Percentiles rank a stretch among this genome's conserved stretches.
These are phyloP conservation scores for Rosa persica DNA, from an alignment of 306 rosid species.

Conservation along the genomic window DNA sequence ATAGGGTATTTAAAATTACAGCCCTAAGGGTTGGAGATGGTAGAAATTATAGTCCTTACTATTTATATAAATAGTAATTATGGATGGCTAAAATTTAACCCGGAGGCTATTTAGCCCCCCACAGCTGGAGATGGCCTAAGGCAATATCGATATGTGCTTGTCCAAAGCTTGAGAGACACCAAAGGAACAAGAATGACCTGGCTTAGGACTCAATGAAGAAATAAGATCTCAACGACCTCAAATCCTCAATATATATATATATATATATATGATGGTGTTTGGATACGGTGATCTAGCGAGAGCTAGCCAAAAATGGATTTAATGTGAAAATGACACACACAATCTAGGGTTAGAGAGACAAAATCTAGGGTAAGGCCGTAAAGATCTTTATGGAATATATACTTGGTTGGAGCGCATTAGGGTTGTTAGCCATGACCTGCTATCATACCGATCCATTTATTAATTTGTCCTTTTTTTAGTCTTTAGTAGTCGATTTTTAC, in stretches of 20 bases:
- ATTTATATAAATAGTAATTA: too few species aligned
- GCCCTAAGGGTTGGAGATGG: too few species aligned
- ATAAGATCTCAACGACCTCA: conserved; percentile 13
- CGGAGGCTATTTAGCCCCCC: too few species aligned
- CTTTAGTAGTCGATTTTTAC: background rate
- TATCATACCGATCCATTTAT: background rate
- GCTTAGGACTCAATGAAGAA: background rate
- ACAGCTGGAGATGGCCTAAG: too few species aligned
- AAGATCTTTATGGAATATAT: conserved; percentile 20
- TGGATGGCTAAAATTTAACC: too few species aligned
- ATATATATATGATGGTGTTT: conserved; percentile 24
- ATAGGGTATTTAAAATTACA: too few species aligned
- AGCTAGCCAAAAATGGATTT: background rate
- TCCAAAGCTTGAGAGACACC: conserved; percentile 9
- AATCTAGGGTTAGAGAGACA: conserved; percentile 20
- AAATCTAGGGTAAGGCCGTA: conserved; percentile 23
- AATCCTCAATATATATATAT: conserved; percentile 8
- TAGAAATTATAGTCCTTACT: too few species aligned
- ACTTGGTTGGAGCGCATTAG: conserved; percentile 19
- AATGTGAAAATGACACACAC: background rate
- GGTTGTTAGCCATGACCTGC: background rate
- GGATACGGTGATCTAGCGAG: conserved; percentile 21
- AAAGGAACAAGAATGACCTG: conserved; percentile 13
- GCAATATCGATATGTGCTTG: background rate
- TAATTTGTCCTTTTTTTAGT: background rate